Conservation (phyloP, 2,329 filamentous ascomycete species). For the Sporothrix curviconia region DNA sequence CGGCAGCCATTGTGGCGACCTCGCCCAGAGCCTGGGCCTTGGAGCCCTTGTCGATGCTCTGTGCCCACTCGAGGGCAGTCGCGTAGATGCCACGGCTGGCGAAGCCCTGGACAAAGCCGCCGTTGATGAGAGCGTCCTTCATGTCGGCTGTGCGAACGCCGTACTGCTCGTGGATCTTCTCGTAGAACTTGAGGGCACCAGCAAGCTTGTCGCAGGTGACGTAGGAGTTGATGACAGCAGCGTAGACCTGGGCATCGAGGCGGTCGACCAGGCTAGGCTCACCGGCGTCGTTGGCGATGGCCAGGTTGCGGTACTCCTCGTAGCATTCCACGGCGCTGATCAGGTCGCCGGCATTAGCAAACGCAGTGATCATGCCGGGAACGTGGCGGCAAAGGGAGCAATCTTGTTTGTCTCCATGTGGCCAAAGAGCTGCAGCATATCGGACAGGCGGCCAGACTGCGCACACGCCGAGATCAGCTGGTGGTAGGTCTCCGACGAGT, state of each 20-base stretch:
- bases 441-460: slow-evolving; percentile 68
- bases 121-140: slow-evolving; percentile 63
- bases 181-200: slow-evolving; percentile 78
- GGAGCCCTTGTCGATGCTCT: slow-evolving; percentile 52
- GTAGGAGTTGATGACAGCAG: slow-evolving; percentile 85
- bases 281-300: slow-evolving; percentile 76
- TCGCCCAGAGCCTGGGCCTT: slow-evolving; percentile 60
- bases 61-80: slow-evolving; percentile 68
- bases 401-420: slow-evolving; percentile 80
- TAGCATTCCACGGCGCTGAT: slow-evolving; percentile 89
- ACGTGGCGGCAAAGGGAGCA: slow-evolving; percentile 71
- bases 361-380: slow-evolving; percentile 95
- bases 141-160: slow-evolving; percentile 54
- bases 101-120: slow-evolving; percentile 74
- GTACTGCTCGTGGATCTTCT: slow-evolving; percentile 64
- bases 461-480: slow-evolving; percentile 83
- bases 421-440: slow-evolving; percentile 85
- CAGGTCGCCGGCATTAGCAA: slow-evolving; percentile 73
- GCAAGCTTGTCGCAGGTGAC: slow-evolving; percentile 72
- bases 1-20: slow-evolving; percentile 72
- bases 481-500: slow-evolving; percentile 78
- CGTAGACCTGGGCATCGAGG: slow-evolving; percentile 79
- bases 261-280: slow-evolving; percentile 61
- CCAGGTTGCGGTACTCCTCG: slow-evolving; percentile 84
- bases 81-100: slow-evolving; percentile 62